Percentiles rank a stretch among this genome's conserved stretches.
Conservation (phyloP, 441 rosid genomes). For the Mallotus repandus region DNA sequence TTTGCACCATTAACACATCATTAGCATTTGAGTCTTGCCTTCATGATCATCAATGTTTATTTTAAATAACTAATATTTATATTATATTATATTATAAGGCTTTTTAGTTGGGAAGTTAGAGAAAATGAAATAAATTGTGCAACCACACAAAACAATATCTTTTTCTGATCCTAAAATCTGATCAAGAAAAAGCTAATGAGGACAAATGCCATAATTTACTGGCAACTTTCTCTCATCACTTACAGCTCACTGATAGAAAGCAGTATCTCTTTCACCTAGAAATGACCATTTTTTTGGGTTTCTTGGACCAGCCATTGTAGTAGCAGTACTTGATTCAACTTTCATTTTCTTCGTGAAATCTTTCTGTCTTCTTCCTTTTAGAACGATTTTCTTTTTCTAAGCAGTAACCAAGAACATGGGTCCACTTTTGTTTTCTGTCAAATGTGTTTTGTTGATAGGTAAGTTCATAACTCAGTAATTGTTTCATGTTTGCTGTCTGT, state of each 20-base stretch:
- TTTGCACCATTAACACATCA: too few relatives aligned
- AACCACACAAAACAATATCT: neutral
- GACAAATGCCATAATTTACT: too few relatives aligned
- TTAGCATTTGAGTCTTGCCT: too few relatives aligned
- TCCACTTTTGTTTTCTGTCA: conserved; percentile 19
- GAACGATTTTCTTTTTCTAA: conserved; percentile 4
- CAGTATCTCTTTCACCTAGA: neutral
- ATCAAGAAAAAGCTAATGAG: neutral
- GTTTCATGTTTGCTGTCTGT: neutral
- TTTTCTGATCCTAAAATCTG: neutral
- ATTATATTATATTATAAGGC: too few relatives aligned
- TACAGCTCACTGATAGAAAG: conserved; percentile 18
- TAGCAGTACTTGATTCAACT: conserved; percentile 1
- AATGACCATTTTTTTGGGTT: neutral
- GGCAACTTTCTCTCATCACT: neutral
- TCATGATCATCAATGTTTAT: too few relatives aligned
- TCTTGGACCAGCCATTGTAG: neutral
- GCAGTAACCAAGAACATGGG: conserved; percentile 27
- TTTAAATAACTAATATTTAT: too few relatives aligned
- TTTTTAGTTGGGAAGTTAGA: too few relatives aligned
- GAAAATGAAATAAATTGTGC: too few relatives aligned
- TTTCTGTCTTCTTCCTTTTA: neutral
- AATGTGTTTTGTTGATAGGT: conserved; percentile 10
- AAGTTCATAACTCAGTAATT: neutral
- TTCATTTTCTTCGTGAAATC: conserved; percentile 2